A percentile compares a stretch with the other conserved stretches of the same genome.
These are phyloP conservation scores for Stevia rebaudiana DNA, from an alignment of 140 eudicot species.

Conservation along the genomic window DNA sequence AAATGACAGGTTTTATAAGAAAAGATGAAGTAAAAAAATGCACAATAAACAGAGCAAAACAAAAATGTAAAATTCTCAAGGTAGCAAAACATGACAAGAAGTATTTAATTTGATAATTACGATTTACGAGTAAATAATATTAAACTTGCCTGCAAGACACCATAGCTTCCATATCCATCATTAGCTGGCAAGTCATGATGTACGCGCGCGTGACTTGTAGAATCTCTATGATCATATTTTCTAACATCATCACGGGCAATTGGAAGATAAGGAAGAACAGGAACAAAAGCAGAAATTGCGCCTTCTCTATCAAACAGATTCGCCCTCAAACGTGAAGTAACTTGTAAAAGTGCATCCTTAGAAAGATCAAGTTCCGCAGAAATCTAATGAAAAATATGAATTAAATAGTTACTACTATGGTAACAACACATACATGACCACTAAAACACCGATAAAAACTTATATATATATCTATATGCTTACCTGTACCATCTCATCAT, in stretches of 20 bases:
- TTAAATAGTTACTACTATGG: not conserved
- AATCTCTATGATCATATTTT: constrained; percentile 70
- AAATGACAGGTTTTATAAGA: not conserved
- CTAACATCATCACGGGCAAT: constrained; percentile 60
- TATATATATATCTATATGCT: not conserved
- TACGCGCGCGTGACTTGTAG: constrained; percentile 71
- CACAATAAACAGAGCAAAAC: not conserved
- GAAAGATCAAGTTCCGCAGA: constrained; percentile 81
- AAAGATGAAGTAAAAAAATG: not conserved
- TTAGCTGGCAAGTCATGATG: constrained; percentile 54
- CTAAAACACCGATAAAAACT: not conserved
- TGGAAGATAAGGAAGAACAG: constrained; percentile 87
- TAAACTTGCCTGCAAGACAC: constrained; percentile 50
- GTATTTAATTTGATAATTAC: not conserved
- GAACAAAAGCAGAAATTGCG: constrained; percentile 65
- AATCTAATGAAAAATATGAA: constrained; percentile 35
- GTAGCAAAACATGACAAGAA: not conserved
- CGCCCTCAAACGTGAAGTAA: constrained; percentile 81
- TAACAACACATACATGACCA: not conserved
- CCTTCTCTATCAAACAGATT: constrained; percentile 94
- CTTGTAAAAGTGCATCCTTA: constrained; percentile 84
- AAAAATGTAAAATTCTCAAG: not conserved
- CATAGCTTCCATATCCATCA: constrained; percentile 71
- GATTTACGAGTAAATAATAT: not conserved
- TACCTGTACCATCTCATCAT: constrained; percentile 99